Conservation (phyloP, 257 asterid genomes). For the Vinca minor region DNA sequence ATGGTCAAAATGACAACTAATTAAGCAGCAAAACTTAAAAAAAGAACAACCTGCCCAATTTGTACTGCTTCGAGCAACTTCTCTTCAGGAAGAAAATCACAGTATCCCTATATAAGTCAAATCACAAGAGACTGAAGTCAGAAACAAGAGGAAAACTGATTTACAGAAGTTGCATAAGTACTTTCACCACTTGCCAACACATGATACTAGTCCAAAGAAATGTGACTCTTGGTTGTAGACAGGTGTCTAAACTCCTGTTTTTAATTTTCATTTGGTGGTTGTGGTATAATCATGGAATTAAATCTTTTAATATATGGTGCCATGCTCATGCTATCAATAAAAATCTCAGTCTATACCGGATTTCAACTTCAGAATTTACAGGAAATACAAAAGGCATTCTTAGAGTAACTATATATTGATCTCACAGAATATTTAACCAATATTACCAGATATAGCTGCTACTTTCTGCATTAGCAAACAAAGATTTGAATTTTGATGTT, state of each 20-base stretch:
- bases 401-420: no score
- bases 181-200: neutral
- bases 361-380: neutral
- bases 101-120: conserved; percentile 63
- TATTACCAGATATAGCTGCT: neutral
- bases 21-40: neutral
- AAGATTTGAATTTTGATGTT: neutral
- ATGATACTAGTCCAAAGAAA: neutral
- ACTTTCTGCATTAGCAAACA: neutral
- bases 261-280: neutral
- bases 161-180: neutral
- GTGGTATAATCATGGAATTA: neutral
- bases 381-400: neutral
- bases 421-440: neutral
- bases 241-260: neutral
- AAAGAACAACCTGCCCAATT: conserved; percentile 79
- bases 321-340: neutral
- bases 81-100: conserved; percentile 94
- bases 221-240: neutral
- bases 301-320: neutral
- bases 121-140: conserved; percentile 15
- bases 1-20: neutral
- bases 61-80: conserved; percentile 84
- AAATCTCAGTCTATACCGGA: neutral
- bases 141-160: conserved; percentile 5